Conservation (phyloP, 2,329 filamentous ascomycete species). For the Chaetomium sp. region DNA sequence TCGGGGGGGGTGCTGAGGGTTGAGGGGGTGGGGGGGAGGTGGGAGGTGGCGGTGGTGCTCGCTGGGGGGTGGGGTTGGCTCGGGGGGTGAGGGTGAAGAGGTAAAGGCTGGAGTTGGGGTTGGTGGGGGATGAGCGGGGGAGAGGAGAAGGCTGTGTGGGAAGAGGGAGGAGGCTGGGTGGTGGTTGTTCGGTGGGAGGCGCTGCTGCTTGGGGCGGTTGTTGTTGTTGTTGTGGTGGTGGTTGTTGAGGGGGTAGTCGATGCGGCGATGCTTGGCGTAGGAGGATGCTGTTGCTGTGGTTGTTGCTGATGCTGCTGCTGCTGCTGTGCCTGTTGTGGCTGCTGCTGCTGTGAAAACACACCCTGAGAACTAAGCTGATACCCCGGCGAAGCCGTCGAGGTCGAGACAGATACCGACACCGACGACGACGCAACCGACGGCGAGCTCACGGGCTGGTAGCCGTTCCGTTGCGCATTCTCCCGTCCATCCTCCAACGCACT, state of each 20-base stretch:
- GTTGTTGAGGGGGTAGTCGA: not conserved
- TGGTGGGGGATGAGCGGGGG: not conserved
- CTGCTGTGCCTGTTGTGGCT: no score
- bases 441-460: not conserved
- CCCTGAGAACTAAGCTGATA: no score
- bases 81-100: no score
- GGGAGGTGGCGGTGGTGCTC: not conserved
- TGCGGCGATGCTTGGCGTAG: not conserved
- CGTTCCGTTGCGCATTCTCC: no score
- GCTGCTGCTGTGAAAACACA: not conserved
- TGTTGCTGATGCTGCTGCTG: not conserved
- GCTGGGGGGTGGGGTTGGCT: not conserved
- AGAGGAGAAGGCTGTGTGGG: not conserved
- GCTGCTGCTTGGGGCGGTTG: not conserved
- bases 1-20: conserved; percentile 19
- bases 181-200: not conserved
- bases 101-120: not conserved
- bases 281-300: not conserved
- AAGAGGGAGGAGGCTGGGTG: not conserved
- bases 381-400: not conserved
- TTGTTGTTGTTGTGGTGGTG: not conserved
- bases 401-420: conserved; percentile 4
- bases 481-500: no score
- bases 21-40: not conserved
- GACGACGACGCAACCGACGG: conserved; percentile 4